Base-by-base conservation (phyloP, 1,284 basidiomycete genomes). In the Irpex sp. region DNA sequence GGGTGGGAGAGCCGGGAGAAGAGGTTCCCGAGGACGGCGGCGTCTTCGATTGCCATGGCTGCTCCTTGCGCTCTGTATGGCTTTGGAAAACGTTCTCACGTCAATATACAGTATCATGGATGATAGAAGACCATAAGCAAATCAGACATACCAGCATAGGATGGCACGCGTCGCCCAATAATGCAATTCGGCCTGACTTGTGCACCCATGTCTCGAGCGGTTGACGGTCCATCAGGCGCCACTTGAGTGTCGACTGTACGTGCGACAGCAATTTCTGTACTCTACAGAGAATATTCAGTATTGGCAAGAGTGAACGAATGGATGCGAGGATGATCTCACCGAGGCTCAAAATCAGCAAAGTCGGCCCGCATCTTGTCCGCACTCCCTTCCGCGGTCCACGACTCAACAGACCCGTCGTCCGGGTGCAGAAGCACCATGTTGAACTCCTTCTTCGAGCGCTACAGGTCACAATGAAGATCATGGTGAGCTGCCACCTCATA, bases 31-130 rank as follows among this genome's bases (percentile, higher is more conserved):
- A 89, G 76, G 0, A 87, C 83, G 0, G 84, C 85, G 0, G 82
- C 86, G 64, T 89, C 88, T 73, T 90, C 87, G 59, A 89, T 78
- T 0, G 87, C 87, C 79, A 89, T 88, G 2, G 87, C 85, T 13
- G 86, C 83, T 13, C 86, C 88, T 72, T 89, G 87, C 0, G 85
- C 88, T 49, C 85, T 82, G 71, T 88, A 88, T 4, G 88, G 88
- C 85, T 88, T 66, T 26, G 47, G 19, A 21, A 34, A 15, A 8
- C 57, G 36, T 21, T 2, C 17, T 34, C 36, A 47, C 54, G 54
- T 31, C 34, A 34, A 56, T 56, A 37, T 37, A 9, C 21, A n/a
- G n/a, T 47, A 47, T 47, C 54, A 31, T 31, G 26, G n/a, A 26
- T 9, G 40, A 34, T 1, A 31, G 56, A 37, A 17, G 9, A 52